phyloP scores from a whole-genome alignment of 2,329 filamentous ascomycete species.

The Rachicladosporium sp. region DNA sequence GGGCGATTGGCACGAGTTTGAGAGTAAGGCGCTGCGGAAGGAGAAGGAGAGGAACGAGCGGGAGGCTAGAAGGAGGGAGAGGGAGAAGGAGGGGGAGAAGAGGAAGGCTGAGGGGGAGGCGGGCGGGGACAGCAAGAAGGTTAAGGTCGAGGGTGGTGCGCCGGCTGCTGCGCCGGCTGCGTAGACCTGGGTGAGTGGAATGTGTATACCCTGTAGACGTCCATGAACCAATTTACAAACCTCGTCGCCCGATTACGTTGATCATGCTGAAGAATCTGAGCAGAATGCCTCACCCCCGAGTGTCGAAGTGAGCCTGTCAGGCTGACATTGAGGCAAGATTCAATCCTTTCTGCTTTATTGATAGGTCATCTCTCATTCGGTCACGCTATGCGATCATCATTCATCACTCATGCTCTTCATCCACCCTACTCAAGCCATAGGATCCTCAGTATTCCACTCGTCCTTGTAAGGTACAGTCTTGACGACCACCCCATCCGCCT shows the following conservation, averaged over 20 bases:
- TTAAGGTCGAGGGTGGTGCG: constrained; percentile 9
- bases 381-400: too few species aligned
- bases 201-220: too few species aligned
- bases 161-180: neutral
- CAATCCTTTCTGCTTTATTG: too few species aligned
- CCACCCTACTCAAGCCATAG: constrained; percentile 4
- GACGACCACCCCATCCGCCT: constrained; percentile 27
- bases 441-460: constrained; percentile 29
- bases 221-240: too few species aligned
- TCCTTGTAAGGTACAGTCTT: constrained; percentile 27
- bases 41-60: constrained; percentile 64
- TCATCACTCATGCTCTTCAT: too few species aligned
- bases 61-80: constrained; percentile 37
- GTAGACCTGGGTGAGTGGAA: too few species aligned
- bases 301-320: too few species aligned
- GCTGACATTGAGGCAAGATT: too few species aligned
- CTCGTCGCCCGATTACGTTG: too few species aligned
- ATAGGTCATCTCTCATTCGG: too few species aligned
- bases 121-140: constrained; percentile 14
- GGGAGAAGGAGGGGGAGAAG: constrained; percentile 30
- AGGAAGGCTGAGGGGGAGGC: constrained; percentile 19
- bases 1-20: constrained; percentile 98
- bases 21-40: constrained; percentile 85
- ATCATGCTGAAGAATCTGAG: too few species aligned
- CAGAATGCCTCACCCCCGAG: too few species aligned